Evolutionary conservation across 176 grass and related monocot species (phyloP).

Genomic region (Oryza glumipatula): DNA sequence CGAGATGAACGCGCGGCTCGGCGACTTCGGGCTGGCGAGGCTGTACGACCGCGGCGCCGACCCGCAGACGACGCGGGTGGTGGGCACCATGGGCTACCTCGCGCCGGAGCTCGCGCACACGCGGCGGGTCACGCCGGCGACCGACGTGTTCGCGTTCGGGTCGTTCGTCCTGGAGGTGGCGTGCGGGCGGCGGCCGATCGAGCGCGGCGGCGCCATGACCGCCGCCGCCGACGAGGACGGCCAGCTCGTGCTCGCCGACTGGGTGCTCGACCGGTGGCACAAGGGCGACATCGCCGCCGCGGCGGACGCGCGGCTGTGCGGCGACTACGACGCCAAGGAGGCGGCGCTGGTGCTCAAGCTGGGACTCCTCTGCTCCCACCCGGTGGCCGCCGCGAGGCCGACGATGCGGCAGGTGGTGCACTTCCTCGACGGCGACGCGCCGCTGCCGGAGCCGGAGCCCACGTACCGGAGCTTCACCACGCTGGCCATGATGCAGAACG

Average conservation of each 20-base stretch:
- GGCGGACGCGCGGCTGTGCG: conserved; percentile 40
- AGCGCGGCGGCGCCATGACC: not conserved
- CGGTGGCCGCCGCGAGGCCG: conserved; percentile 37
- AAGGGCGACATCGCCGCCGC: not conserved
- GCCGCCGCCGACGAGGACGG: conserved; percentile 3
- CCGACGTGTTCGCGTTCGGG: conserved; percentile 61
- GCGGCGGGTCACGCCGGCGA: conserved; percentile 42
- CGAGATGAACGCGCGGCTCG: conserved; percentile 46
- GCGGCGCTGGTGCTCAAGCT: conserved; percentile 34
- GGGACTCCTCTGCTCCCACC: conserved; percentile 49
- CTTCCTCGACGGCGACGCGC: conserved; percentile 45
- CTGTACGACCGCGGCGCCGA: conserved; percentile 39
- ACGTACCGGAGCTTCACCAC: conserved; percentile 42
- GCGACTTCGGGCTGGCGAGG: conserved; percentile 58
- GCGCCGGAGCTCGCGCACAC: conserved; percentile 58
- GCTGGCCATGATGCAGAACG: conserved; percentile 42
- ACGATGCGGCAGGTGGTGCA: conserved; percentile 52
- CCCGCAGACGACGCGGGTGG: conserved; percentile 34
- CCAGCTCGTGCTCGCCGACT: conserved; percentile 33
- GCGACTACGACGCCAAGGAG: conserved; percentile 20
- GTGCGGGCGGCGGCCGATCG: conserved; percentile 47
- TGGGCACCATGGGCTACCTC: conserved; percentile 62
- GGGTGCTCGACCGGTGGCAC: conserved; percentile 43
- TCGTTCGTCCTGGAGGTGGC: conserved; percentile 60
- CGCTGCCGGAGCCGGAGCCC: conserved; percentile 30